Evolutionary conservation across 352 stramenopile genomes (phyloP), one percentile per base, ranked within the genome.

Genomic region (Blastocystis sp.): DNA sequence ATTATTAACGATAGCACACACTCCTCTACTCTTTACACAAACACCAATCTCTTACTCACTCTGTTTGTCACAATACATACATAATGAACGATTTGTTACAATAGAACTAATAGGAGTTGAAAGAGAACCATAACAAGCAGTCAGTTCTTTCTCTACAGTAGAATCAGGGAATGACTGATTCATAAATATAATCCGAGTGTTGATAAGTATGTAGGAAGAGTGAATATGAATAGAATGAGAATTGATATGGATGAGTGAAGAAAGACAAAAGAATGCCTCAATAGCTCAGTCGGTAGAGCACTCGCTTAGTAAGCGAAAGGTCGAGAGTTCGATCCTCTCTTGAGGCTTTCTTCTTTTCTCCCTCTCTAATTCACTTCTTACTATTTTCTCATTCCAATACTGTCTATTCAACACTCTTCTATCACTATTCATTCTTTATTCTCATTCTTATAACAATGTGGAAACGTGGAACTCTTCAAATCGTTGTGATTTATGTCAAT

Each of bases 261-360:
- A n/a, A 51, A 40, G 40, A 35, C 4, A 40, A 70, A 70, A 40
- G 40, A 5, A 40, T 70, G 60, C 24, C 24, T 70, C 60, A 44
- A 70, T 48, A 44, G 60, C n/a, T 77, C 30, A 77, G 30, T 56
- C 37, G 64, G 64, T 77, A 77, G 64, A 77, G 64, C 64, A 77
- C 64, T 77, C 64, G 64, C 64, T 77, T 77, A 77, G 64, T 77
- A 77, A 77, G 64, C 64, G 64, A 77, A 77, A 77, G 33, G 64
- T 51, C 64, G 37, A 48, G 33, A 70, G 24, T 70, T 70, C 60
- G 24, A 70, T 70, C 56, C 60, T 70, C 60, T 7, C 33, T 70
- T 70, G 33, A 56, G 1, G 30, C 64, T 48, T 51, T 56, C 1
- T 77, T 77, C 9, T 30, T 30, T 75, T 75, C 24, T 48, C 17